phyloP scores from a whole-genome alignment of 2,329 filamentous ascomycete species.

The Colletotrichum truncatum region DNA sequence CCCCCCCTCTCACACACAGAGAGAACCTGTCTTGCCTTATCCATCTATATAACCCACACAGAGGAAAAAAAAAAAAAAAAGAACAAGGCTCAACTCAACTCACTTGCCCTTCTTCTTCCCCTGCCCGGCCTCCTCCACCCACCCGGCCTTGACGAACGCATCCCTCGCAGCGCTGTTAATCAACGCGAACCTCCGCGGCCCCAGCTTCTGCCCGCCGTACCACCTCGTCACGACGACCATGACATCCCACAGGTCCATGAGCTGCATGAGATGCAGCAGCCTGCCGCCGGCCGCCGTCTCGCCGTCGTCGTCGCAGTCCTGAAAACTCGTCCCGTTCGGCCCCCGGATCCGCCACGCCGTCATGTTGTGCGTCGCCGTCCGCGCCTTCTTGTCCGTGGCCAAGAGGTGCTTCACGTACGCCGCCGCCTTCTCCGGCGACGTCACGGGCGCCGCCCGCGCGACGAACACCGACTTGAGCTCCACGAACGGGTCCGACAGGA shows the following conservation, averaged over 20 bases:
- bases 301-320: conserved; percentile 96
- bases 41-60: not conserved
- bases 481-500: conserved; percentile 74
- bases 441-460: conserved; percentile 77
- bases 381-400: conserved; percentile 82
- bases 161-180: conserved; percentile 91
- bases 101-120: conserved; percentile 53
- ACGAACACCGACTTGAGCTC: conserved; percentile 92
- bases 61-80: too few species aligned
- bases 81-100: too few species aligned
- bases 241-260: conserved; percentile 93
- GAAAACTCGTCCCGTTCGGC: conserved; percentile 66
- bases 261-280: conserved; percentile 88
- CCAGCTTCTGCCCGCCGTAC: conserved; percentile 92
- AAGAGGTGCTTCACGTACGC: conserved; percentile 79
- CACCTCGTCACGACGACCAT: conserved; percentile 94
- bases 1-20: too few species aligned
- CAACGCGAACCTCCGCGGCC: conserved; percentile 87
- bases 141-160: conserved; percentile 80
- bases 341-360: conserved; percentile 87
- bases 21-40: not conserved
- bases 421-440: conserved; percentile 76
- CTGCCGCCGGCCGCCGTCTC: conserved; percentile 91
- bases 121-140: conserved; percentile 65
- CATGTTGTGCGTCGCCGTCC: conserved; percentile 94